These are phyloP conservation scores for Phytophthora sojae DNA, from an alignment of 352 stramenopile genomes.

Conservation along the genomic window DNA sequence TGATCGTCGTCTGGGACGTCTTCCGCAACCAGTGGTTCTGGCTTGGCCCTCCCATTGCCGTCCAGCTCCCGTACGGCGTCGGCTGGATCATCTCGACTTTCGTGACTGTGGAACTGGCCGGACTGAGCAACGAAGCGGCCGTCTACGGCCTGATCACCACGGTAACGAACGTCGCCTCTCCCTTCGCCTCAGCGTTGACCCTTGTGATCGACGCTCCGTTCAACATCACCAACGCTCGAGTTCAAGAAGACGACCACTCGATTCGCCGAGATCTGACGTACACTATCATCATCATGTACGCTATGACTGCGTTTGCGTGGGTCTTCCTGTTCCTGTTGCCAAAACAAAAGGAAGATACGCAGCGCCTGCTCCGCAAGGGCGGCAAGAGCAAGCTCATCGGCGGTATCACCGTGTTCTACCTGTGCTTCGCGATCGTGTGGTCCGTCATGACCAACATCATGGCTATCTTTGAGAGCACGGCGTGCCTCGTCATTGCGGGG, in stretches of 20 bases:
- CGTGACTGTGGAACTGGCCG: constrained; percentile 26
- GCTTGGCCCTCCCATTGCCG: constrained; percentile 15
- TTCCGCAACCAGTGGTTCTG: constrained; percentile 26
- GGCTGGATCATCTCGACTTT: constrained; percentile 42
- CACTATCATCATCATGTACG: constrained; percentile 19
- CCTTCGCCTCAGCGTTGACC: constrained; percentile 17
- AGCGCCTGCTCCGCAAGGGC: constrained; percentile 8
- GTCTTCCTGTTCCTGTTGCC: constrained; percentile 20
- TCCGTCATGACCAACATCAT: constrained; percentile 23
- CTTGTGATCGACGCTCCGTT: constrained; percentile 18
- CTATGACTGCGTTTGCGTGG: constrained; percentile 16
- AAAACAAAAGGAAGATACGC: constrained; percentile 12
- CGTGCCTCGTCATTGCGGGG: not conserved
- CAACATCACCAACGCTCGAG: constrained; percentile 9
- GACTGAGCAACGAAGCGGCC: constrained; percentile 36
- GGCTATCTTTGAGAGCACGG: constrained; percentile 2
- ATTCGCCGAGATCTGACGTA: constrained; percentile 9
- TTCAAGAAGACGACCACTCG: constrained; percentile 10
- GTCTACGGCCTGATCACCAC: constrained; percentile 43
- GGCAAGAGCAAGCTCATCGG: constrained; percentile 16
- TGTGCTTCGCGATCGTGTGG: constrained; percentile 14
- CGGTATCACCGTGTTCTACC: constrained; percentile 11
- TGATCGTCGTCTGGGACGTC: constrained; percentile 15
- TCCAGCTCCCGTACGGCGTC: constrained; percentile 20
- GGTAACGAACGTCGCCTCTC: constrained; percentile 18